A percentile compares a stretch with the other conserved stretches of the same genome.
Evolutionary conservation across 495 filamentous ascomycete genomes (phyloP).

Genomic region (Xylaria bambusicola): DNA sequence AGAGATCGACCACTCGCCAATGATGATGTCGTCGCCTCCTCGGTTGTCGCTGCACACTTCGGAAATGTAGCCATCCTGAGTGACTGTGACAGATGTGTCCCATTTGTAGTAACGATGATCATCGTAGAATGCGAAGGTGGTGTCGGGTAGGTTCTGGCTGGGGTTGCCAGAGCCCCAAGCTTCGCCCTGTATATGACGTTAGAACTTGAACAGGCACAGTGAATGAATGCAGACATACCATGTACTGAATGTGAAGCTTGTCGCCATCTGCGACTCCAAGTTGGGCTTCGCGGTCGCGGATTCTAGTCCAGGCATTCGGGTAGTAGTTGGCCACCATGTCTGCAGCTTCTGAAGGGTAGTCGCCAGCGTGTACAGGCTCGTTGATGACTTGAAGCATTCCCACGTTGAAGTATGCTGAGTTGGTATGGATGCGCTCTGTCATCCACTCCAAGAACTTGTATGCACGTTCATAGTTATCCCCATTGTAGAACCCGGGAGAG

Average conservation of each 20-base stretch:
- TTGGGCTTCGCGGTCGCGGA: slow-evolving; percentile 27
- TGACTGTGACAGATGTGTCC: slow-evolving; percentile 42
- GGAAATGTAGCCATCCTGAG: slow-evolving; percentile 49
- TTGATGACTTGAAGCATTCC: slow-evolving; percentile 64
- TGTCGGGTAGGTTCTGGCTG: slow-evolving; percentile 26
- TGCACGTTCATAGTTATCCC: slow-evolving; percentile 59
- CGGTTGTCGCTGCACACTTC: slow-evolving; percentile 54
- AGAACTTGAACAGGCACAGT: not conserved
- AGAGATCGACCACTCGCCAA: slow-evolving; percentile 61
- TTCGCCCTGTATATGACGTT: slow-evolving; percentile 40
- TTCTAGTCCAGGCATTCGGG: slow-evolving; percentile 27
- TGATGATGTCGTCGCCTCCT: slow-evolving; percentile 48
- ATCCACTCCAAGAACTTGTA: slow-evolving; percentile 62
- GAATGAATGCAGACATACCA: slow-evolving; percentile 19
- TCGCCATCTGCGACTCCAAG: slow-evolving; percentile 17
- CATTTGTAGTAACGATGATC: slow-evolving; percentile 58
- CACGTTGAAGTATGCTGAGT: slow-evolving; percentile 44
- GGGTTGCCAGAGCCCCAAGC: slow-evolving; percentile 36
- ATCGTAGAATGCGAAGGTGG: slow-evolving; percentile 31
- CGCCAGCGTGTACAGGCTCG: slow-evolving; percentile 55
- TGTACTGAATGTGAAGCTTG: slow-evolving; percentile 35
- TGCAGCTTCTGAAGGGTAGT: slow-evolving; percentile 34
- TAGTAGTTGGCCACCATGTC: slow-evolving; percentile 34
- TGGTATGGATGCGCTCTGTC: slow-evolving; percentile 55
- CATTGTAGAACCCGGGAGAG: slow-evolving; percentile 55